Evolutionary conservation across 1,284 basidiomycete genomes (phyloP), one percentile per base, ranked within the genome.

Genomic region (Puccinia polysora): DNA sequence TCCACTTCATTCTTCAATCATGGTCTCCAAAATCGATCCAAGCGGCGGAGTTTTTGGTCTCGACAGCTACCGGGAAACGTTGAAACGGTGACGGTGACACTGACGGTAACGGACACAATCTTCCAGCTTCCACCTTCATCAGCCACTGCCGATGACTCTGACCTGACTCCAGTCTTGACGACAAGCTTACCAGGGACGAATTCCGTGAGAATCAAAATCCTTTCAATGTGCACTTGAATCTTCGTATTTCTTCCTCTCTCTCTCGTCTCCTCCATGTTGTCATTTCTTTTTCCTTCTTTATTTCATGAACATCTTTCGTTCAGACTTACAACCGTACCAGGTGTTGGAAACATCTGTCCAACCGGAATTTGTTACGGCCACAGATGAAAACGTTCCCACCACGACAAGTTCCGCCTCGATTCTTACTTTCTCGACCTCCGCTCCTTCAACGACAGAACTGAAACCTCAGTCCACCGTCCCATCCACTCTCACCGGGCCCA

Each of bases 1-100:
- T 18, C 59, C 2, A 50, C 6, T 18, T 45, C 32, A 10, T 15
- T 10, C 2, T 18, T 63, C 60, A 15, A 47, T 63, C 43, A 28
- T 28, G 28, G 28, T 18, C 59, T 2, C n/a, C 59, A 43, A 43
- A 10, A 63, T n/a, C 43, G 45, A 12, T 36, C 18, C 1, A 65
- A 38, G 38, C 49, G 50, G n/a, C 63, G 32, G 0, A 6, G 28
- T 30, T 20, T 65, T 8, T 15, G 49, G 20, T 49, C 10, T 23
- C 47, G 63, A 38, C 63, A 65, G 63, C 32, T 65, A 25, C 32
- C 49, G 50, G 23, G 23, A 28, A 28, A 8, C 28, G 49, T 53
- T 3, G 20, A 53, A 49, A 65, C 63, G 2, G 63, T 65, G 47
- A 65, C 63, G 5, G 63, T 65, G 10, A 65, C 63, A 23, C 36